Base-by-base conservation (phyloP, 768 basidiomycete genomes). In the Pleurotus djamor region DNA sequence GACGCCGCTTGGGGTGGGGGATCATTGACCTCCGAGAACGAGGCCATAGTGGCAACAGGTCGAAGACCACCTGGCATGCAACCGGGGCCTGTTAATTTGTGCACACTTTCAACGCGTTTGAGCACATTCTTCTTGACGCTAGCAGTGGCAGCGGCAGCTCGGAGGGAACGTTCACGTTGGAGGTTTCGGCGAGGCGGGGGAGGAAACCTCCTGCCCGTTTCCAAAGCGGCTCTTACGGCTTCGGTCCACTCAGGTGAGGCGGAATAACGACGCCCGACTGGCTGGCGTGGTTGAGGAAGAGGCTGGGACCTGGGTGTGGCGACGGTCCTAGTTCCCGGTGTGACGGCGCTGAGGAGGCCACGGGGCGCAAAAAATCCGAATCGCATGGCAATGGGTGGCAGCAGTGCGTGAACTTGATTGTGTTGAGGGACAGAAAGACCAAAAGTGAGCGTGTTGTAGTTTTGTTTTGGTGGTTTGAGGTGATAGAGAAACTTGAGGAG, bases 21-120 rank as follows among this genome's bases (percentile, higher is more conserved):
- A 28, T 28, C 21, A 28, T 28, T 28, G 21, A 28, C 21, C 21
- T 28, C 21, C 21, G 21, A 28, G 21, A 28, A 28, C 21, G 21
- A 28, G 4, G 52, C 54, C 45, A 16, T 7, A 17, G 12, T 47
- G n/a, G 17, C 14, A 2, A 56, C 54, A 32, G 54, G 54, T 33
- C 28, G 54, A 14, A 56, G 41, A 4, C 54, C 54, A 5, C 54
- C 54, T 10, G 54, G 54, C 54, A 56, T 56, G 16, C 54, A 33
- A 16, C 21, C 41, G 2, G 54, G 41, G 16, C 45, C 45, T 14
- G 9, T 47, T 7, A 47, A 16, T 17, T 17, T 12, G 7, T 17
- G 45, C 7, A 47, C 7, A 17, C 13, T 47, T 16, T 10, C 45
- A 2, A n/a, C 45, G 45, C 45, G 45, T 4, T 47, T 47, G 12